Percentiles rank a stretch among this genome's conserved stretches.
Conservation (phyloP, 257 asterid genomes). For the Jacaranda copaia region DNA sequence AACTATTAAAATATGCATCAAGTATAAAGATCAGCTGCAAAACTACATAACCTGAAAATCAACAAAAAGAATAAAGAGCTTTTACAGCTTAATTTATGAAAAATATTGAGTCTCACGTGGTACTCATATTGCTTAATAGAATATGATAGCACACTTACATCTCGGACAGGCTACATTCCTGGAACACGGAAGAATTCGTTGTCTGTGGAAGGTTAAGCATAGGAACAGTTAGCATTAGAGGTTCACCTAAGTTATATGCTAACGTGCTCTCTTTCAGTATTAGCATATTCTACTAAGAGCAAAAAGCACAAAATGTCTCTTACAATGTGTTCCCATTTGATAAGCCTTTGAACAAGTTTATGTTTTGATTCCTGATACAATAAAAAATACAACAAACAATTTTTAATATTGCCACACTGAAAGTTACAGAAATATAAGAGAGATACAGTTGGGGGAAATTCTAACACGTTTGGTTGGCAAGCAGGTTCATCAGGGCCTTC, state of each 20-base stretch:
- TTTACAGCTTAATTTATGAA: too few relatives aligned
- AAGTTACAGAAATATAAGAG: conserved; percentile 1
- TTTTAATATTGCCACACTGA: neutral
- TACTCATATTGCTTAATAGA: too few relatives aligned
- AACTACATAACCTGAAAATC: too few relatives aligned
- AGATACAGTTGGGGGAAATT: conserved; percentile 27
- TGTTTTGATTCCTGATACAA: conserved; percentile 57
- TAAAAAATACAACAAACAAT: neutral
- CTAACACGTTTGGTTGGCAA: conserved; percentile 66
- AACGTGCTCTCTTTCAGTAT: conserved; percentile 7
- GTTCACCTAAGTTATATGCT: neutral
- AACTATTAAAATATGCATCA: too few relatives aligned
- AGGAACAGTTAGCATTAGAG: conserved; percentile 39
- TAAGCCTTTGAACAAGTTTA: conserved; percentile 77
- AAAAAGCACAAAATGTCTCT: conserved; percentile 43
- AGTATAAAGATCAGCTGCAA: too few relatives aligned
- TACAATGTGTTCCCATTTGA: conserved; percentile 57
- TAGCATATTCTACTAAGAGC: neutral
- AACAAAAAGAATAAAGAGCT: neutral
- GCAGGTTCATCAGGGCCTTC: conserved; percentile 68
- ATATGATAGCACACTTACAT: conserved; percentile 42
- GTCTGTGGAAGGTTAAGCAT: conserved; percentile 47
- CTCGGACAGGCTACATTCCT: conserved; percentile 53
- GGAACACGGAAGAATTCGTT: conserved; percentile 53
- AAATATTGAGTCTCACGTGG: too few relatives aligned